Evolutionary conservation across 1,139 yeast genomes (phyloP).

Genomic region (Geotrichum histeridarum): DNA sequence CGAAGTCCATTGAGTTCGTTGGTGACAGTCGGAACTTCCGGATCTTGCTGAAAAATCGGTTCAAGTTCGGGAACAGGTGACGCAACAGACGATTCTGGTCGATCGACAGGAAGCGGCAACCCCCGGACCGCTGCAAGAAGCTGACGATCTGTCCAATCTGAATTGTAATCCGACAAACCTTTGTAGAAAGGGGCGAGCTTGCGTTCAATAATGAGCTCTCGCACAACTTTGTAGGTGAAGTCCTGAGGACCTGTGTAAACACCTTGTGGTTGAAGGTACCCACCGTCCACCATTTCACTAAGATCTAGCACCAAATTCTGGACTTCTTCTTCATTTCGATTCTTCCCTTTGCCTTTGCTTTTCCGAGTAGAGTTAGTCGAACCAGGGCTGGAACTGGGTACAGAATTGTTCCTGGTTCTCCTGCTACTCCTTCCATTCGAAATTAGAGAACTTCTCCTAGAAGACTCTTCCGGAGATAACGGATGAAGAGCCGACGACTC

Average conservation of each 20-base stretch:
- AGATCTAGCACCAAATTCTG: conserved; percentile 33
- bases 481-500: background rate
- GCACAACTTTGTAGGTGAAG: conserved; percentile 66
- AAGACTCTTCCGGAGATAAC: background rate
- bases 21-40: background rate
- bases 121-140: conserved; percentile 50
- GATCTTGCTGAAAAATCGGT: background rate
- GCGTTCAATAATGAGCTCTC: conserved; percentile 59
- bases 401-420: conserved; percentile 3
- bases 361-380: background rate
- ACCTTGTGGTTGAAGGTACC: conserved; percentile 72
- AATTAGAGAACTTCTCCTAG: background rate
- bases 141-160: conserved; percentile 70
- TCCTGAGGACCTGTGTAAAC: conserved; percentile 74
- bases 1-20: background rate
- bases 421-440: conserved; percentile 1
- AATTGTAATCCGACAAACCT: conserved; percentile 78
- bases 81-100: conserved; percentile 8
- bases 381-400: background rate
- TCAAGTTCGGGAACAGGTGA: conserved; percentile 7
- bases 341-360: conserved; percentile 5
- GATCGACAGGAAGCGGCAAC: conserved; percentile 26
- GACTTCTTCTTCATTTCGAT: background rate
- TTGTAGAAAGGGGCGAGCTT: conserved; percentile 84
- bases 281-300: conserved; percentile 45